These are phyloP conservation scores for Diaporthe longicolla DNA, from an alignment of 2,329 filamentous ascomycete species.

Conservation along the genomic window DNA sequence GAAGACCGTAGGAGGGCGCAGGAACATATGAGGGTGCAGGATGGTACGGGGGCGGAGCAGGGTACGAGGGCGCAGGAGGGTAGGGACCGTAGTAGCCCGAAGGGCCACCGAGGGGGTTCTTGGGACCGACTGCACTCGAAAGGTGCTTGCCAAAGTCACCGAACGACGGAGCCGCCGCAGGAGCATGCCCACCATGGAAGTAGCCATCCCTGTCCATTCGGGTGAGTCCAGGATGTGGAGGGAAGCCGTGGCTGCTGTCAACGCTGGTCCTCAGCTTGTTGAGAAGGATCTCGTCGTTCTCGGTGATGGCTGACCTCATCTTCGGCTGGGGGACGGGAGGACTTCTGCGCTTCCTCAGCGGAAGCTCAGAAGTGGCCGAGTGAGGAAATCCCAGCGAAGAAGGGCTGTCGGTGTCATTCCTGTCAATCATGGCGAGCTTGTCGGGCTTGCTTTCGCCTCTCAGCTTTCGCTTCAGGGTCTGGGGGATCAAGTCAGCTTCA, in stretches of 20 bases:
- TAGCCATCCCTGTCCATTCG: constrained; percentile 27
- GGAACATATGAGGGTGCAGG: constrained; percentile 6
- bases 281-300: constrained; percentile 40
- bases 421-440: constrained; percentile 17
- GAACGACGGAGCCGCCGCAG: constrained; percentile 1
- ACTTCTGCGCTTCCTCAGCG: background rate
- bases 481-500: background rate
- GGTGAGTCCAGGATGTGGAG: background rate
- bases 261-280: constrained; percentile 38
- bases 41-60: too few relatives aligned
- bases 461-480: constrained; percentile 40
- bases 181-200: constrained; percentile 10
- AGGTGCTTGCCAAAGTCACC: constrained; percentile 19
- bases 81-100: constrained; percentile 30
- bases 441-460: constrained; percentile 28
- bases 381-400: constrained; percentile 24
- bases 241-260: background rate
- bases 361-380: constrained; percentile 38
- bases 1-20: constrained; percentile 24
- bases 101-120: constrained; percentile 13
- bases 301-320: constrained; percentile 23
- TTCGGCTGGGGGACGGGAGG: constrained; percentile 21
- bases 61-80: constrained; percentile 22
- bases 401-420: constrained; percentile 8
- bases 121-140: background rate